Evolutionary conservation across 371 early-diverging fungal genomes (phyloP), one percentile per base, ranked within the genome.

Genomic region (Apophysomyces elegans): DNA sequence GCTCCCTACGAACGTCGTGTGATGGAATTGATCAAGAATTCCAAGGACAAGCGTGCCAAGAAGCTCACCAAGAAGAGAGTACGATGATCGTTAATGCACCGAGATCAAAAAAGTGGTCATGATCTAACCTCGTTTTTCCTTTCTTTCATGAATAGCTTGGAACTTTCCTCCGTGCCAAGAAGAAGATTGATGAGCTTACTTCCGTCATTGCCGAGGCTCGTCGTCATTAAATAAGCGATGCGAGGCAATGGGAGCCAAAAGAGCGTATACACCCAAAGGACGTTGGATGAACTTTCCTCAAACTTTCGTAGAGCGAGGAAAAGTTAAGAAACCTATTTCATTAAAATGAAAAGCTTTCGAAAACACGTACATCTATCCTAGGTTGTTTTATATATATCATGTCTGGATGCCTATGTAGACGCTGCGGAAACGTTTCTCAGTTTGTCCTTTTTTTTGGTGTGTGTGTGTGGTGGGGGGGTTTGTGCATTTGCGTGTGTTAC

Each of bases 1-100:
- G 95, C 99, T 64, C 99, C 99, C 69, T 99, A 98, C 80, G 99
- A 99, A 87, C 94, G 93, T 78, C 94, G 99, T 81, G 92, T 98
- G 74, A 96, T 99, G 96, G 99, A 99, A 90, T 90, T 99, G 93
- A 87, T 99, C 84, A 97, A 96, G 93, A 98, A 98, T 95, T 93
- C 95, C 88, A 96, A 95, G 87, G 99, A 99, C 85, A 99, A 99
- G 97, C 93, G 99, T 81, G 99, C 99, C 72, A 93, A 95, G 85
- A 95, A 95, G 91, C 91, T 99, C 67, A 96, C 97, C 77, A 99
- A 99, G 93, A 91, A 90, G 89, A 93, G 96, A 82, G 92, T 94
- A 89, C 72, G 88, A 72, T 32, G 5, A 32, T 56, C 32, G 16
- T 56, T 56, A n/a, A 32, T 32, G 7, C 11, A 36, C 1, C 37